Evolutionary conservation across 2,329 filamentous ascomycete species (phyloP), one percentile per base, ranked within the genome.

Genomic region (Aspergillus clavatus): DNA sequence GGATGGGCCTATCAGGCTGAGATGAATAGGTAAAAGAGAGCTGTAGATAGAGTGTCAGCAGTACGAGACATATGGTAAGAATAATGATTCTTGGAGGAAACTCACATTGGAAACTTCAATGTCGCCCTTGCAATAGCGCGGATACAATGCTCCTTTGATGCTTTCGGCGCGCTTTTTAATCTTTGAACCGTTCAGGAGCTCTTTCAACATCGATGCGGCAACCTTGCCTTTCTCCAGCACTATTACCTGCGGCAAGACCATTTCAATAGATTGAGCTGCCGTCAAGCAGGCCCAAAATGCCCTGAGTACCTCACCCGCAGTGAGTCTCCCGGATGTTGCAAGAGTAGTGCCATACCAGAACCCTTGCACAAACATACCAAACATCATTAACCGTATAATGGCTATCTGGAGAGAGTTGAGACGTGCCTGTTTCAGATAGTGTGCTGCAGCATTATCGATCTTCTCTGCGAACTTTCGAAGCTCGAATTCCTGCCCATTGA

Each of bases 261-360:
- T 73, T 54, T 91, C 83, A 10, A 95, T 72, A 0, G 86, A 81
- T 54, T 91, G 84, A 4, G 89, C 82, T 0, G 86, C 85, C 40
- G 82, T 81, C 27, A 96, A 71, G 2, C 85, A 86, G 4, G 87
- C 81, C 72, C 93, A 95, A 54, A 97, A 96, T 0, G 89, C 86
- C 0, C 87, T 93, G 36, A 96, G 66, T 3, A 95, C 80, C 44
- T 84, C 73, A 0, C 84, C 86, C 0, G 87, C 71, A 8, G 72
- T 74, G 10, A 80, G 69, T 1, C 74, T 64, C 1, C 81, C 81
- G 1, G 77, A 67, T 7, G 75, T 72, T 7, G 93, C 82, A 1
- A 95, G 75, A 1, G 79, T 72, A 22, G 84, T 79, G 0, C 89
- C 90, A 56, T 90, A 95, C 81, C 87, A 95, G 59, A 97, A 96